These are phyloP conservation scores for Heteromeles arbutifolia DNA, from an alignment of 306 rosid genomes.

Conservation along the genomic window DNA sequence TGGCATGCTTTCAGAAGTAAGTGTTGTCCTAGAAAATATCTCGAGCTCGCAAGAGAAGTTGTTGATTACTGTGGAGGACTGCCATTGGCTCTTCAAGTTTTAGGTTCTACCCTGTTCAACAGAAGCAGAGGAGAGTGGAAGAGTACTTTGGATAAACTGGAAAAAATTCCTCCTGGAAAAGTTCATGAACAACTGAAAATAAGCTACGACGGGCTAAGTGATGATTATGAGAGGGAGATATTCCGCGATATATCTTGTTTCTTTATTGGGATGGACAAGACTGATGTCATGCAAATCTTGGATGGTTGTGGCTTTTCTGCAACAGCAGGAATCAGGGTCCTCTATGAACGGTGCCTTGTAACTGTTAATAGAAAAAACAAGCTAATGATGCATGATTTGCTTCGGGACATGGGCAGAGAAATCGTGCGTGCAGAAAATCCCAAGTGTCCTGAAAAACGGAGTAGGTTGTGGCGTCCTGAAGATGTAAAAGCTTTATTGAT, in stretches of 20 bases:
- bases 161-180: constrained; percentile 10
- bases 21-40: not conserved
- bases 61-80: constrained; percentile 24
- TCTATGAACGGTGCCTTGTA: constrained; percentile 24
- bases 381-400: constrained; percentile 1
- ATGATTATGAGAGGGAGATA: constrained; percentile 11
- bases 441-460: not conserved
- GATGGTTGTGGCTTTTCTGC: constrained; percentile 30
- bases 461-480: not conserved
- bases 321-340: constrained; percentile 21
- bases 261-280: constrained; percentile 25
- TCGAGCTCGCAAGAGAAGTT: not conserved
- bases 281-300: constrained; percentile 17
- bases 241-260: constrained; percentile 40
- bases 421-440: constrained; percentile 18
- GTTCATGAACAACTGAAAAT: constrained; percentile 19
- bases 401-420: constrained; percentile 42
- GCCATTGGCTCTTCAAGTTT: constrained; percentile 33
- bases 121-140: constrained; percentile 20
- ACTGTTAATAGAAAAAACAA: constrained; percentile 2
- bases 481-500: not conserved
- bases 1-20: constrained; percentile 28
- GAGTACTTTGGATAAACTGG: constrained; percentile 18
- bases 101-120: constrained; percentile 24
- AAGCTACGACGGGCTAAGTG: constrained; percentile 19